Percentiles rank a stretch among this genome's conserved stretches.
These are phyloP conservation scores for Fusarium protoensiforme DNA, from an alignment of 2,329 filamentous ascomycete species.

Conservation along the genomic window DNA sequence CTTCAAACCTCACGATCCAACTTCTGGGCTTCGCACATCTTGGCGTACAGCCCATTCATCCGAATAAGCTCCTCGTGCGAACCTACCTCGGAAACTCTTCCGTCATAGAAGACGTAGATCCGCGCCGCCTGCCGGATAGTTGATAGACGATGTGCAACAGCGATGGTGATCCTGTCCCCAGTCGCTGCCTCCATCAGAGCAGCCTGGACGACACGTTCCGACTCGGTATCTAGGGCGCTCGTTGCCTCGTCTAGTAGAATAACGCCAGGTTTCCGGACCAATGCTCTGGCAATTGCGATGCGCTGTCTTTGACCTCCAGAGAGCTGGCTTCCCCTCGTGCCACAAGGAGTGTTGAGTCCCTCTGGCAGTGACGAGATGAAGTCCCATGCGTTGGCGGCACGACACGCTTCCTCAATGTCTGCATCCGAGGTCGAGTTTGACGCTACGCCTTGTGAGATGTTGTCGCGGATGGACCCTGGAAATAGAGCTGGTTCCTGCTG, in stretches of 20 bases:
- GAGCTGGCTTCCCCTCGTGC: constrained; percentile 70
- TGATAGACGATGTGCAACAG: constrained; percentile 68
- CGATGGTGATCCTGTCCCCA: constrained; percentile 65
- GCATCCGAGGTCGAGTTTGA: constrained; percentile 20
- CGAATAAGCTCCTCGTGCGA: constrained; percentile 63
- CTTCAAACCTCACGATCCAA: not conserved
- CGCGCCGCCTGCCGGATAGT: constrained; percentile 70
- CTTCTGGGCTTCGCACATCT: not conserved
- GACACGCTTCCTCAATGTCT: constrained; percentile 55
- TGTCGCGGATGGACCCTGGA: constrained; percentile 64
- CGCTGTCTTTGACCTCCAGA: constrained; percentile 76
- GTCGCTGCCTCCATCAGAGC: constrained; percentile 62
- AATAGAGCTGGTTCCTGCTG: constrained; percentile 55
- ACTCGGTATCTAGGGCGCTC: constrained; percentile 65
- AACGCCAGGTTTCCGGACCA: constrained; percentile 70
- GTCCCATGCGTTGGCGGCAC: constrained; percentile 59
- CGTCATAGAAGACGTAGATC: constrained; percentile 68
- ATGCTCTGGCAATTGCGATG: constrained; percentile 73
- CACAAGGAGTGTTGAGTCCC: constrained; percentile 68
- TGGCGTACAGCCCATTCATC: not conserved
- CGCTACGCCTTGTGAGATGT: constrained; percentile 59
- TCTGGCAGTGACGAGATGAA: constrained; percentile 49
- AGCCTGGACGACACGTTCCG: constrained; percentile 68
- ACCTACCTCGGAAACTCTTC: constrained; percentile 66
- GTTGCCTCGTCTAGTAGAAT: constrained; percentile 77